phyloP scores from a whole-genome alignment of 2,329 filamentous ascomycete species.

The Peltaster fructicola region DNA sequence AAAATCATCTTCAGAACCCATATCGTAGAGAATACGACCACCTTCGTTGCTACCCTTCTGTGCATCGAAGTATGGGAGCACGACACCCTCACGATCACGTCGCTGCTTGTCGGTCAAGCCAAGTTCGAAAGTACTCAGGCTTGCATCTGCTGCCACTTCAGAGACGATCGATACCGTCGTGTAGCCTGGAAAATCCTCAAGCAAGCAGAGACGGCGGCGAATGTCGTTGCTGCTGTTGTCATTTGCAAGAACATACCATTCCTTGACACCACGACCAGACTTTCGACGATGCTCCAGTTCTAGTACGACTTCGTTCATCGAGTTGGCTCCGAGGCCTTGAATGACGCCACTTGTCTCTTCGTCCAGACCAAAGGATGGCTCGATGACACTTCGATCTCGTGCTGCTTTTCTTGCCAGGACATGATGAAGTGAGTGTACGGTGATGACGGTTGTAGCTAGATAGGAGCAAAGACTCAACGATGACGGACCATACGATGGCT shows the following conservation, averaged over 20 bases:
- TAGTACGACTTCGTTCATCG: slow-evolving; percentile 45
- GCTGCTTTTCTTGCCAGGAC: slow-evolving; percentile 59
- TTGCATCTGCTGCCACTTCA: slow-evolving; percentile 21
- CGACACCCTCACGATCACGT: slow-evolving; percentile 68
- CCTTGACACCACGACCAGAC: slow-evolving; percentile 59
- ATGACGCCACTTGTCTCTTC: slow-evolving; percentile 66
- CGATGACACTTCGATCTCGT: slow-evolving; percentile 52
- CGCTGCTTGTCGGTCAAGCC: slow-evolving; percentile 82
- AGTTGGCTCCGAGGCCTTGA: slow-evolving; percentile 43
- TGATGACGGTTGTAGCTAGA: slow-evolving; percentile 75
- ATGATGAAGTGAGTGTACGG: slow-evolving; percentile 54
- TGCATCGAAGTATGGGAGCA: slow-evolving; percentile 91
- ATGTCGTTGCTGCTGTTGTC: too few species aligned
- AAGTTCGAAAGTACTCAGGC: slow-evolving; percentile 60
- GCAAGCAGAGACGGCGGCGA: slow-evolving; percentile 25
- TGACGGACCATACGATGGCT: slow-evolving; percentile 39
- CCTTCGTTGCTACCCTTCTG: slow-evolving; percentile 71
- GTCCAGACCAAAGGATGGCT: slow-evolving; percentile 61
- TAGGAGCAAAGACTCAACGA: slow-evolving; percentile 60
- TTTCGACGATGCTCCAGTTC: slow-evolving; percentile 76
- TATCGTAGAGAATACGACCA: slow-evolving; percentile 87
- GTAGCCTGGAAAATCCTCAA: slow-evolving; percentile 64
- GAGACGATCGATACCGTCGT: slow-evolving; percentile 25
- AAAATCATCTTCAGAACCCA: slow-evolving; percentile 92
- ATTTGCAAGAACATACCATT: slow-evolving; percentile 46